Base-by-base conservation (phyloP, 1,284 basidiomycete genomes). In the Cryptococcus sp. region DNA sequence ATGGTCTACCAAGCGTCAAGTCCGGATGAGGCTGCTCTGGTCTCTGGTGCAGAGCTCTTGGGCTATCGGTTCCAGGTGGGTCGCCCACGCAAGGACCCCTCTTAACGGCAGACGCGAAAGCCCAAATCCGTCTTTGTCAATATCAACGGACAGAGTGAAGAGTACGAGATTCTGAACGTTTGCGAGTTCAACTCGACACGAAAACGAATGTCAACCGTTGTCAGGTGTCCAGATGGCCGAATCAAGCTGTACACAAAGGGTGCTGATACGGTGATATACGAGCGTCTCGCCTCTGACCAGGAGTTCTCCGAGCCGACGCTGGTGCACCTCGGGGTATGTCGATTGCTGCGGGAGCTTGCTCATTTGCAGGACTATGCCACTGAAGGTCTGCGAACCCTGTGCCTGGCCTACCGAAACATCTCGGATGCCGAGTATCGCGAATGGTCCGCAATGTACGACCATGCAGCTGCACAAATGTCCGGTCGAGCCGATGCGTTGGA, bases 151-250 rank as follows among this genome's bases (percentile, higher is more conserved):
- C 72, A 77, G 48, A 75, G 79, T 5, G 78, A 82, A 51, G 91
- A 97, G 69, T 97, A 84, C 68, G 83, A 97, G 71, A 82, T 98
- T 47, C 76, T 99, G 48, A 97, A 98, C 65, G 86, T 98, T 40
- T 95, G 92, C 79, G 95, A 98, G 72, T 98, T 99, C 79, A 98
- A 97, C 71, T 95, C 90, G 41, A 90, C 91, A 1, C 81, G 94
- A 40, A 98, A 99, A 69, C 82, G 95, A 50, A 98, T 99, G 95
- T 97, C 93, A 19, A 93, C 91, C 1, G 75, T 99, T 51, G 82
- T 99, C 23, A 83, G 91, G 16, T 79, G 82, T 31, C 87, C 93
- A 0, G 84, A 92, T 60, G 91, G 94, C 47, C 84, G 83, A 68
- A 89, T 98, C 75, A 95, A 92, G 74, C 74, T 99, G 11, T 97